Evolutionary conservation across 345 rosid species (phyloP), one percentile per base, ranked within the genome.

Genomic region (Citrus reticulata): DNA sequence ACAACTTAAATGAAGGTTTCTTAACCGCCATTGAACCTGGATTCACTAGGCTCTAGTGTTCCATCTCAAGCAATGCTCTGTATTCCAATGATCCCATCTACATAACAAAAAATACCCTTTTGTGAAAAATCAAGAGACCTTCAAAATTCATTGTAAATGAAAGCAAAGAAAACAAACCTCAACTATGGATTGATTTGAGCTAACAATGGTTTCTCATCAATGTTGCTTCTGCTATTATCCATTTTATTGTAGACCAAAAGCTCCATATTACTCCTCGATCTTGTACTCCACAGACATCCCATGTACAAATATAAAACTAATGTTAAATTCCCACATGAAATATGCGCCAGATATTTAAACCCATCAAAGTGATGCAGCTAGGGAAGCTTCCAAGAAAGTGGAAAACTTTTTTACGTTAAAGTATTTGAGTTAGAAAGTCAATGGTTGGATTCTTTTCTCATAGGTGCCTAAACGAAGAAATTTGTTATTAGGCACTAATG

Each of bases 91-190:
- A 62, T 57, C 25, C 67, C 83, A 73, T 78, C 84, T 80, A 27
- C 75, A 70, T 30, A 68, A 69, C 60, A 69, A 72, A 73, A 40
- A 27, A 30, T 20, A 46, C 75, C 74, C 46, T 65, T 65, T 67
- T 32, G 40, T 73, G 55, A 79, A 66, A 77, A 17, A 34, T 20
- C 70, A 14, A 16, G 35, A 66, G 20, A 37, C 10, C 4, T 72
- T 9, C 25, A 9, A 71, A 27, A 63, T 25, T 60, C 16, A 5
- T 59, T 24, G 19, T 7, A 19, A 69, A 22, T 29, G 42, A 17
- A n/a, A 27, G n/a, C 61, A 40, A 67, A 74, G 19, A 7, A 39
- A 60, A 29, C 4, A 51, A 67, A 82, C 85, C 85, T 85, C 87
- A 9, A 61, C 46, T 59, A 61, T 55, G 24, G 81, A 74, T 35